Evolutionary conservation across 495 filamentous ascomycete genomes (phyloP), one percentile per base, ranked within the genome.

Genomic region (Rhizodiscina lignyota): DNA sequence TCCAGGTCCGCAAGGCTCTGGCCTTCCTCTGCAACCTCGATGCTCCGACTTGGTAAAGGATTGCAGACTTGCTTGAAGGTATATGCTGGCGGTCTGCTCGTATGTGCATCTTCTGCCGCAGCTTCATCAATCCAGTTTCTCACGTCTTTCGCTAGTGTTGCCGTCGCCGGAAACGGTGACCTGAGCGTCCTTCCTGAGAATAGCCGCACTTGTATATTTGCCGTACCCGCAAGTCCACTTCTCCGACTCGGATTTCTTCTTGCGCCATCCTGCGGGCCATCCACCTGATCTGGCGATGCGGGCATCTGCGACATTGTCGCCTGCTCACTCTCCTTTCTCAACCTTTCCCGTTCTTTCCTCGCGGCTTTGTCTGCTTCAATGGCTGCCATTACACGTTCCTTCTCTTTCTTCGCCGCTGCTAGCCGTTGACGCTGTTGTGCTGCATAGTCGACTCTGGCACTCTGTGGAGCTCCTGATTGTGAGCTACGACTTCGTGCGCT

Each of bases 21-120:
- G 21, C 66, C 66, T 50, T 94, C 89, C 27, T 94, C 84, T 1
- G 68, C 58, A 4, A 76, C 63, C 27, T 73, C 70, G 34, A 96
- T 10, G 67, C 4, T 67, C 70, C 67, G 72, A 48, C 75, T 89
- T 2, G 83, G 83, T 10, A 69, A 56, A 1, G 87, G 89, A 0
- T 81, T 73, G 1, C 89, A 61, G 21, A 94, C 74, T 22, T 87
- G 72, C 47, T 85, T 84, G 56, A 96, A 83, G 21, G 70, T 78
- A 52, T 84, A 96, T 50, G 43, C 34, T 30, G 24, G 21, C 28
- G 39, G 47, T 51, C 32, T 42, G 8, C 19, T 68, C 59, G 24
- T 62, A n/a, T n/a, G n/a, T n/a, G n/a, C n/a, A 57, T 27, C 18
- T 35, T 51, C 47, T 61, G 50, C 24, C 64, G 51, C 22, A 22